phyloP scores from a whole-genome alignment of 1,139 yeast genomes.

The Sugiyamaella pinicola region DNA sequence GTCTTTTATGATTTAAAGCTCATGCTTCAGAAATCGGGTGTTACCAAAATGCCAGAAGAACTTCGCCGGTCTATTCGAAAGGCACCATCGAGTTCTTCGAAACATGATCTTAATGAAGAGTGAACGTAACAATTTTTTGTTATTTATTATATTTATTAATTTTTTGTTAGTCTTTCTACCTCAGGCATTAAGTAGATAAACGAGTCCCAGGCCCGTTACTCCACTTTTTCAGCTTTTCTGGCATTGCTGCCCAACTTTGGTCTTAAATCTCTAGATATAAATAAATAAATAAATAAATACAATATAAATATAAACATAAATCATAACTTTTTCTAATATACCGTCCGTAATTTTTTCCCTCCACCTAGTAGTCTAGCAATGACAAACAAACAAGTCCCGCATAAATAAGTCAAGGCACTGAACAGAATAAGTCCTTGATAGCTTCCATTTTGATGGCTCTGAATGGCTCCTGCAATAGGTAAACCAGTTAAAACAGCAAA shows the following conservation, averaged over 20 bases:
- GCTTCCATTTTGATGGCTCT: constrained; percentile 31
- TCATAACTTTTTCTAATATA: constrained; percentile 23
- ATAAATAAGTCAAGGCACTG: constrained; percentile 37
- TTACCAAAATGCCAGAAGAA: constrained; percentile 57
- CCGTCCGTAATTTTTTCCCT: constrained; percentile 31
- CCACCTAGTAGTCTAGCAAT: constrained; percentile 36
- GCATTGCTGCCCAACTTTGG: too few species aligned
- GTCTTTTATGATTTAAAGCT: constrained; percentile 56
- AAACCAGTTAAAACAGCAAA: constrained; percentile 57
- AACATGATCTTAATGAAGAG: constrained; percentile 3
- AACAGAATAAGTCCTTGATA: constrained; percentile 40
- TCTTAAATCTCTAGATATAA: not conserved
- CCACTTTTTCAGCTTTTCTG: too few species aligned
- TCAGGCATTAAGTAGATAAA: too few species aligned
- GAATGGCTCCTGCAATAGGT: constrained; percentile 57
- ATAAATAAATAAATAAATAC: not conserved
- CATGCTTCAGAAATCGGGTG: constrained; percentile 52
- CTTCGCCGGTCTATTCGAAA: constrained; percentile 35
- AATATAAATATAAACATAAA: constrained; percentile 1
- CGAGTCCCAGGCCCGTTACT: too few species aligned
- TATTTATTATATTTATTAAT: not conserved
- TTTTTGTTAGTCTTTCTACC: too few species aligned
- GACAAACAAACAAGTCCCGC: constrained; percentile 33
- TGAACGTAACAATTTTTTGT: not conserved
- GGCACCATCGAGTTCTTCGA: not conserved